Percentiles rank a stretch among this genome's conserved stretches.
Conservation (phyloP, 148 eudicot species). For the Gaultheria prostrata region DNA sequence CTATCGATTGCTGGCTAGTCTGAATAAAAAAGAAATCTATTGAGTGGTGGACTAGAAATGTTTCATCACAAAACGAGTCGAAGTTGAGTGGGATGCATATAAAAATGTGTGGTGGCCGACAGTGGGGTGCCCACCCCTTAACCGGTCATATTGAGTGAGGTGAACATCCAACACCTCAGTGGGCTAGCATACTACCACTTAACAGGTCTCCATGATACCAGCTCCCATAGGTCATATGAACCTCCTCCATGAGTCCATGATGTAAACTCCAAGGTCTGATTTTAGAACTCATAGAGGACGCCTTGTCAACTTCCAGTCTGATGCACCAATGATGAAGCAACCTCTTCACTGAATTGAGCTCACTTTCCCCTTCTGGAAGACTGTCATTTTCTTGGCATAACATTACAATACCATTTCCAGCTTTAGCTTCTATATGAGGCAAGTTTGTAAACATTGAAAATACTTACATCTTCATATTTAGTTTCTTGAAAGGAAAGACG, state of each 20-base stretch:
- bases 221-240: too few species aligned
- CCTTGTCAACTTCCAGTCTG: neutral
- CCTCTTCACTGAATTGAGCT: neutral
- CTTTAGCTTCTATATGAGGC: neutral
- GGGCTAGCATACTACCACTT: neutral
- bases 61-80: neutral
- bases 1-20: neutral
- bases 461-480: neutral
- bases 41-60: neutral
- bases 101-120: neutral
- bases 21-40: neutral
- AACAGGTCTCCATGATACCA: too few species aligned
- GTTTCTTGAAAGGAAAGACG: neutral
- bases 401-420: neutral
- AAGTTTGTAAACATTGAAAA: neutral
- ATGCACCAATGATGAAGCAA: neutral
- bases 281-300: neutral
- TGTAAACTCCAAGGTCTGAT: neutral
- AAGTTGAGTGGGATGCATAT: neutral
- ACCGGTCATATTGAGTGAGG: neutral
- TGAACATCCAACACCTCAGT: neutral
- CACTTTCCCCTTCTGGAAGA: neutral
- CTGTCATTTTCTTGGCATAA: neutral
- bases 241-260: neutral
- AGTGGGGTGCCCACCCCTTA: neutral